These are phyloP conservation scores for Arxiozyma slooffiae DNA, from an alignment of 1,139 yeast genomes.

Conservation along the genomic window DNA sequence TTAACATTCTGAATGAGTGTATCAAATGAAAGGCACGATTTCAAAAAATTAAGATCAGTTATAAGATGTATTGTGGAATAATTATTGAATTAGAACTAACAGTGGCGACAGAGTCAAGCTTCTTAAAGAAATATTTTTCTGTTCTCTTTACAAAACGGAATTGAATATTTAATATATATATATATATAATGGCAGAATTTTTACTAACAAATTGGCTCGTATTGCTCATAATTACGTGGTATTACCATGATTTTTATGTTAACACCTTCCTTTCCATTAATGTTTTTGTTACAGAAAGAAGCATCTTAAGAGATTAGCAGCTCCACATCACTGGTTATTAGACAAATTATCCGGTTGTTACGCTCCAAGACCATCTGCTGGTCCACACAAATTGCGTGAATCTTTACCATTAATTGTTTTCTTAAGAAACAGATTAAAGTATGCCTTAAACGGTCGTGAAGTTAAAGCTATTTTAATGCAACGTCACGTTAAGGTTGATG, in stretches of 20 bases:
- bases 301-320: conserved; percentile 96
- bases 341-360: conserved; percentile 99
- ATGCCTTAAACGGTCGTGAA: conserved; percentile 99
- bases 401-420: conserved; percentile 95
- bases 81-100: too few species aligned
- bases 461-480: conserved; percentile 98
- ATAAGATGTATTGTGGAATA: too few species aligned
- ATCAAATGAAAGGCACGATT: too few species aligned
- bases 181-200: neutral
- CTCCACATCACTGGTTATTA: conserved; percentile 99
- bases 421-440: conserved; percentile 98
- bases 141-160: neutral
- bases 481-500: conserved; percentile 98
- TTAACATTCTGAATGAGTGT: too few species aligned
- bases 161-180: neutral
- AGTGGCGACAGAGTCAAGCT: neutral
- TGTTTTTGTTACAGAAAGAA: conserved; percentile 45
- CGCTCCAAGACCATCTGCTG: conserved; percentile 99
- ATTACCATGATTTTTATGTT: neutral
- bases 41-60: too few species aligned
- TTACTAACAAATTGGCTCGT: neutral
- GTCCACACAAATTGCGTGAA: conserved; percentile 99
- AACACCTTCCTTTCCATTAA: neutral
- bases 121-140: neutral
- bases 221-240: neutral